Percentiles rank a stretch among this genome's conserved stretches.
Conservation (phyloP, 2,329 filamentous ascomycete species). For the Penicillium nordicum region DNA sequence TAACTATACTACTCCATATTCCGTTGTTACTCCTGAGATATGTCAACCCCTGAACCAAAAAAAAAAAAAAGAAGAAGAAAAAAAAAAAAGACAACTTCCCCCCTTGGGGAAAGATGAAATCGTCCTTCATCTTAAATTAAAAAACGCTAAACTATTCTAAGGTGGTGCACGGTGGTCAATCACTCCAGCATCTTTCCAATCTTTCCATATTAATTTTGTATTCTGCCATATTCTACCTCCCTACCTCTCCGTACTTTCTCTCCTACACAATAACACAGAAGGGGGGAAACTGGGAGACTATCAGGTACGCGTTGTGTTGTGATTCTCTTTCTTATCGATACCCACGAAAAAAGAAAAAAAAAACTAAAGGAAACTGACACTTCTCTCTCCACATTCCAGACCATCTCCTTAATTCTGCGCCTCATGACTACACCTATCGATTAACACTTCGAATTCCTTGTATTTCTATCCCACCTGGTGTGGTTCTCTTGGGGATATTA, state of each 20-base stretch:
- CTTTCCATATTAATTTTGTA: background rate
- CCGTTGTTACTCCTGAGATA: too few relatives aligned
- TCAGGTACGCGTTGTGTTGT: background rate
- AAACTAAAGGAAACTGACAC: constrained; percentile 8
- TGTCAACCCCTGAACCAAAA: constrained; percentile 3
- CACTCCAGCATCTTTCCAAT: constrained; percentile 14
- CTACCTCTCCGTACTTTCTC: constrained; percentile 1
- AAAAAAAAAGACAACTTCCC: background rate
- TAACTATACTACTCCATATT: too few relatives aligned
- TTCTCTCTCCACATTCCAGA: constrained; percentile 18
- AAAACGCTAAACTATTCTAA: constrained; percentile 18
- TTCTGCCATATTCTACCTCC: constrained; percentile 5
- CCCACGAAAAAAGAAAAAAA: background rate
- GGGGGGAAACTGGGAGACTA: background rate
- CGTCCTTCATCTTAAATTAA: constrained; percentile 25
- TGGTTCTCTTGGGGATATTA: constrained; percentile 10
- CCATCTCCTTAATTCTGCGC: constrained; percentile 15
- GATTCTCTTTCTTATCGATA: background rate
- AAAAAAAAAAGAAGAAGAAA: background rate
- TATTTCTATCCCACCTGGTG: constrained; percentile 16
- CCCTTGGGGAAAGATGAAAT: background rate
- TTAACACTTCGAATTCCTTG: background rate
- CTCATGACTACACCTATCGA: constrained; percentile 18
- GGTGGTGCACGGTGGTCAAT: constrained; percentile 18
- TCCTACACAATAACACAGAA: background rate